Conservation (phyloP, 148 eudicot species). For the Polygonum maritimum region DNA sequence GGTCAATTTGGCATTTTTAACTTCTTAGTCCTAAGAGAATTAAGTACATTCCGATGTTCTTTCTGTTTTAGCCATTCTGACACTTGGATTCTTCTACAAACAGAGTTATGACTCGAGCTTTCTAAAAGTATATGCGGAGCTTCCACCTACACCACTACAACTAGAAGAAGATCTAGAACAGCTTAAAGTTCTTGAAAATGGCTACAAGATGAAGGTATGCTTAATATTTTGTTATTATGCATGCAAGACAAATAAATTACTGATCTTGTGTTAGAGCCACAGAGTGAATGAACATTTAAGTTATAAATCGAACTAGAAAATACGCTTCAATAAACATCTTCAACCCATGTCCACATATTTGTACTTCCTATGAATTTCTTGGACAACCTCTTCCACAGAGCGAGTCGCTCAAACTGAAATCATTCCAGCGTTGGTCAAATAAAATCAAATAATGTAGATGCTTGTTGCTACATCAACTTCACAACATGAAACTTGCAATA, state of each 20-base stretch:
- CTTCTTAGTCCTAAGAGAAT: background rate
- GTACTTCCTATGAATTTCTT: background rate
- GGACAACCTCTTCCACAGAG: background rate
- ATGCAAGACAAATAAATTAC: background rate
- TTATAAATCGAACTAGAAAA: background rate
- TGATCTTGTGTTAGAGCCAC: background rate
- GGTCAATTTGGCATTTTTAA: background rate
- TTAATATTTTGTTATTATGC: background rate
- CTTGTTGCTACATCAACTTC: background rate
- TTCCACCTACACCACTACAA: conserved; percentile 76
- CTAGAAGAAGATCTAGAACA: conserved; percentile 97
- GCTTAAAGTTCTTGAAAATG: conserved; percentile 91
- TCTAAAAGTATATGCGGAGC: conserved; percentile 61
- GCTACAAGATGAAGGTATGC: conserved; percentile 81
- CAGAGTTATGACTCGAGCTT: conserved; percentile 84
- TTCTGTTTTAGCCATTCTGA: background rate
- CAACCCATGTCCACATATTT: background rate
- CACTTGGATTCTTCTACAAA: background rate
- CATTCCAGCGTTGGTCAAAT: background rate
- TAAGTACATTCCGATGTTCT: background rate
- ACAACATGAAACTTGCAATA: background rate
- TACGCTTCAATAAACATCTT: background rate
- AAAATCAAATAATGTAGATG: background rate
- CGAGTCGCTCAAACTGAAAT: background rate
- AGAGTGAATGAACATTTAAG: background rate